Conservation (phyloP, 1,139 yeast species). For the Debaryomyces coudertii region DNA sequence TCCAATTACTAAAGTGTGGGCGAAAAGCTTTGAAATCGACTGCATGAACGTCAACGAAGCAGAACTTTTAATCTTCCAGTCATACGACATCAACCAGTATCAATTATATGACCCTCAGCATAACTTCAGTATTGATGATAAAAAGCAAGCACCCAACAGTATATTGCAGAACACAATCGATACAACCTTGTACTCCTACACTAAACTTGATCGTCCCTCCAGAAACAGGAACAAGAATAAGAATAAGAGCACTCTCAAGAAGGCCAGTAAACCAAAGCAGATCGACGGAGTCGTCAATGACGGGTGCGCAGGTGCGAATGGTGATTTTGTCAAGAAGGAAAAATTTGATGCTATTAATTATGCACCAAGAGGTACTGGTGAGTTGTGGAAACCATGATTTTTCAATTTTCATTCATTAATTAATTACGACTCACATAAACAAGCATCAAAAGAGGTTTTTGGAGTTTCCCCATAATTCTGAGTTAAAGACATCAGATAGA, state of each 20-base stretch:
- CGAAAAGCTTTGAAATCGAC: slow-evolving; percentile 54
- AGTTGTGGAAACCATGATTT: slow-evolving; percentile 51
- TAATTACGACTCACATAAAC: neutral
- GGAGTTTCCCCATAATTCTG: neutral
- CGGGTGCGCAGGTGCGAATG: slow-evolving; percentile 21
- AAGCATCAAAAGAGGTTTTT: neutral
- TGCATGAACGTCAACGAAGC: slow-evolving; percentile 58
- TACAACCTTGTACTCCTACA: slow-evolving; percentile 38
- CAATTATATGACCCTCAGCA: slow-evolving; percentile 33
- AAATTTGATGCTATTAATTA: slow-evolving; percentile 48
- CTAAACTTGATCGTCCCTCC: slow-evolving; percentile 11
- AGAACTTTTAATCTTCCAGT: slow-evolving; percentile 45
- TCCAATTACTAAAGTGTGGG: slow-evolving; percentile 54
- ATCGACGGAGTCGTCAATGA: slow-evolving; percentile 18
- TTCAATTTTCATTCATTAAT: neutral
- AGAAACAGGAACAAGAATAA: slow-evolving; percentile 9
- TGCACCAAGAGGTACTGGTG: slow-evolving; percentile 59
- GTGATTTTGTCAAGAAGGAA: slow-evolving; percentile 39
- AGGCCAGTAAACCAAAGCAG: slow-evolving; percentile 6
- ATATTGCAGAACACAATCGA: slow-evolving; percentile 43
- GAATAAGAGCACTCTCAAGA: slow-evolving; percentile 10
- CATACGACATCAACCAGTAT: slow-evolving; percentile 37
- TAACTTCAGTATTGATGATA: slow-evolving; percentile 28
- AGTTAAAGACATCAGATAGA: neutral
- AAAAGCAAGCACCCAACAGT: slow-evolving; percentile 21